phyloP scores from a whole-genome alignment of 2,329 filamentous ascomycete genomes.

The Exophiala sp. region DNA sequence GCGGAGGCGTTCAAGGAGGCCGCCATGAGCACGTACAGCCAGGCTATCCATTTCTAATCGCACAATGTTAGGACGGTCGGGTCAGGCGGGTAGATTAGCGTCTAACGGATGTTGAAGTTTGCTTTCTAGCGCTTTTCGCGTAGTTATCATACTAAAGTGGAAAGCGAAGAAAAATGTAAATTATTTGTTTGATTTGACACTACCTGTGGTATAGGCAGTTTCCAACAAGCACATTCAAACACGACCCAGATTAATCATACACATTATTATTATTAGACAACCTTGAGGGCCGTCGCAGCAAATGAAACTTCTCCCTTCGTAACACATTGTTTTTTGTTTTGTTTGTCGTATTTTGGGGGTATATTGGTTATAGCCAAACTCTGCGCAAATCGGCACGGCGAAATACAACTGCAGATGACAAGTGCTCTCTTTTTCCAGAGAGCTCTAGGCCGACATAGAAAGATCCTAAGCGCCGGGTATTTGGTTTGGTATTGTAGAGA shows the following conservation, averaged over 20 bases:
- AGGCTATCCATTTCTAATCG: conserved; percentile 90
- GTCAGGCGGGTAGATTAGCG: not conserved
- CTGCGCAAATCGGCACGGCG: not conserved
- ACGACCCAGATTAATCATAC: conserved; percentile 13
- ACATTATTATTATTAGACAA: conserved; percentile 19
- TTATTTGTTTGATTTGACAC: no score
- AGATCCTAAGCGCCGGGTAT: not conserved
- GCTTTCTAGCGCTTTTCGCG: no score
- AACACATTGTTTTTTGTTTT: not conserved
- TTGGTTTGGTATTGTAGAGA: not conserved
- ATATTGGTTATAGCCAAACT: not conserved
- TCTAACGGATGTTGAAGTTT: not conserved
- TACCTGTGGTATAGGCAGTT: no score
- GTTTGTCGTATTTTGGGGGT: not conserved
- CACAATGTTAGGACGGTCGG: not conserved
- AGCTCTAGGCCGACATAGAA: not conserved
- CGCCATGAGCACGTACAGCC: conserved; percentile 93
- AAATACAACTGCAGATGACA: not conserved
- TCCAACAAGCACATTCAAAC: not conserved
- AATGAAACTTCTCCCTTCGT: not conserved
- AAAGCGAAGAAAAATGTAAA: no score
- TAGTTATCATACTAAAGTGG: no score
- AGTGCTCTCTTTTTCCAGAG: not conserved
- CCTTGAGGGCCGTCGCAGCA: not conserved
- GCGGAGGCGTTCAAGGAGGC: conserved; percentile 99